phyloP scores from a whole-genome alignment of 2,329 filamentous ascomycete species.

The Cladosporium phlei region DNA sequence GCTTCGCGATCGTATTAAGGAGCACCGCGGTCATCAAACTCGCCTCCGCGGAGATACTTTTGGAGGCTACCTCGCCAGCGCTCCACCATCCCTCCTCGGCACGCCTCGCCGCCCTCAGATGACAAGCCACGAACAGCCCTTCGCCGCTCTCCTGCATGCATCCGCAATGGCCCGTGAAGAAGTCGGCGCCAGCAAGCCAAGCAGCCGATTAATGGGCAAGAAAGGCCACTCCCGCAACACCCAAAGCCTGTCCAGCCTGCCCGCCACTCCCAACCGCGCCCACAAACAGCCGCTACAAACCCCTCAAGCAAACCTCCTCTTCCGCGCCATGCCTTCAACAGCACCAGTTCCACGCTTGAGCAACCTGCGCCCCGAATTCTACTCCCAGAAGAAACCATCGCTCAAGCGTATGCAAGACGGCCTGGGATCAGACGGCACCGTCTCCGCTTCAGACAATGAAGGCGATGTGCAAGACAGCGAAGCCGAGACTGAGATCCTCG shows the following conservation, averaged over 20 bases:
- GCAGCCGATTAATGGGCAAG: constrained; percentile 48
- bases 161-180: constrained; percentile 75
- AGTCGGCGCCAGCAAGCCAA: constrained; percentile 34
- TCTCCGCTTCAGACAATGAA: constrained; percentile 61
- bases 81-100: constrained; percentile 45
- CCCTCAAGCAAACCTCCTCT: constrained; percentile 21
- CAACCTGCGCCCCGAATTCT: constrained; percentile 32
- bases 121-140: constrained; percentile 39
- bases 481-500: constrained; percentile 59
- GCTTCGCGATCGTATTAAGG: constrained; percentile 76
- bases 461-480: constrained; percentile 35
- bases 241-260: constrained; percentile 80
- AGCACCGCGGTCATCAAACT: constrained; percentile 84
- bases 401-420: constrained; percentile 16
- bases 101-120: constrained; percentile 28
- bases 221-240: constrained; percentile 67
- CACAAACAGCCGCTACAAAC: constrained; percentile 42
- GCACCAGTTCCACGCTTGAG: constrained; percentile 44
- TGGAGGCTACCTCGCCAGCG: constrained; percentile 55
- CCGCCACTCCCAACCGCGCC: constrained; percentile 63
- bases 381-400: constrained; percentile 22
- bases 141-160: constrained; percentile 70
- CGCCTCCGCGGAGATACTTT: constrained; percentile 60
- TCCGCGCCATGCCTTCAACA: constrained; percentile 42
- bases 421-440: constrained; percentile 56